Evolutionary conservation across 2,329 filamentous ascomycete genomes (phyloP).

Genomic region (Cladosporium oxysporum): DNA sequence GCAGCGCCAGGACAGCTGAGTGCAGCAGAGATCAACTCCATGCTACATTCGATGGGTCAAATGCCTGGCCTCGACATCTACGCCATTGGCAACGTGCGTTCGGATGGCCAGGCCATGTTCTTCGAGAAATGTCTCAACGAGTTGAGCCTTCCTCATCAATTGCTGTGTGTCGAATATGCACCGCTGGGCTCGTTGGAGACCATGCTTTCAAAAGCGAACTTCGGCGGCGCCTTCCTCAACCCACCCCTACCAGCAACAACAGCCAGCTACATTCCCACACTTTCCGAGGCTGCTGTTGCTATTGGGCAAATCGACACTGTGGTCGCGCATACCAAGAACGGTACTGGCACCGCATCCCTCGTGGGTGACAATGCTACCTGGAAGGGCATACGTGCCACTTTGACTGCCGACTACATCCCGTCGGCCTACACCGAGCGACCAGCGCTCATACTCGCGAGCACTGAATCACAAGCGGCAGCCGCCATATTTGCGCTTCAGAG

Average conservation of each 20-base stretch:
- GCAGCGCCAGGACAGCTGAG: conserved; percentile 84
- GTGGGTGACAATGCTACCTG: conserved; percentile 81
- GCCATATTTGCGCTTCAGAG: conserved; percentile 77
- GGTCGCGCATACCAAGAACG: conserved; percentile 54
- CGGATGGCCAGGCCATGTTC: conserved; percentile 78
- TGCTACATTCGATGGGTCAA: conserved; percentile 75
- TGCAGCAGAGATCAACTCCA: conserved; percentile 80
- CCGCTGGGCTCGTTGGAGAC: conserved; percentile 68
- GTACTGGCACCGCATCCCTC: conserved; percentile 46
- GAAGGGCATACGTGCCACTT: conserved; percentile 80
- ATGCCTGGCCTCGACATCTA: conserved; percentile 79
- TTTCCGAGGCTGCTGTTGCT: conserved; percentile 74
- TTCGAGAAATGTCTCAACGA: conserved; percentile 67
- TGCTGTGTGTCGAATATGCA: conserved; percentile 72
- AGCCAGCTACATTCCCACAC: conserved; percentile 59
- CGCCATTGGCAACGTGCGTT: conserved; percentile 71
- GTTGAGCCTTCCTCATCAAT: conserved; percentile 81
- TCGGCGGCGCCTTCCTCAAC: conserved; percentile 80
- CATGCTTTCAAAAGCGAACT: conserved; percentile 71
- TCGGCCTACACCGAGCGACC: conserved; percentile 76
- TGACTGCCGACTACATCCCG: conserved; percentile 79
- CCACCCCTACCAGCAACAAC: conserved; percentile 62
- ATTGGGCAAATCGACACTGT: conserved; percentile 85
- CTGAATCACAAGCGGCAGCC: conserved; percentile 73
- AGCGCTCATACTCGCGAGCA: conserved; percentile 72